Conservation (phyloP, 805 yeast species). For the Yarrowia keelungensis region DNA sequence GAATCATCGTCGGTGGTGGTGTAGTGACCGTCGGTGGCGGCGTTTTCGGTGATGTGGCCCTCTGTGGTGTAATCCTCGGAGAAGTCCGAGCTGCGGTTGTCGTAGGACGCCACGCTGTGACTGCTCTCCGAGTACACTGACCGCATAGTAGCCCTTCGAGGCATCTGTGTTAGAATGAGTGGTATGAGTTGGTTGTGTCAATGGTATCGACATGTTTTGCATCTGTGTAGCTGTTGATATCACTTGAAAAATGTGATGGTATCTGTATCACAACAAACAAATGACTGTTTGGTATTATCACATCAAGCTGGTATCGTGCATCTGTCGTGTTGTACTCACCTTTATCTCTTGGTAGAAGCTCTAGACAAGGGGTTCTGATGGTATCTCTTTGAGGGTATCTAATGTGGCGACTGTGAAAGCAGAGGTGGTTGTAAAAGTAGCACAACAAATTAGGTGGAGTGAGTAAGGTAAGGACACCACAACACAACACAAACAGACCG, state of each 20-base stretch:
- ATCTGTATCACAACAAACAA: not conserved
- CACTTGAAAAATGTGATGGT: not conserved
- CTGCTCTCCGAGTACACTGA: conserved; percentile 27
- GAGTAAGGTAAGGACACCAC: not conserved
- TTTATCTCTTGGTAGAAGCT: conserved; percentile 30
- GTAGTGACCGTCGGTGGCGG: conserved; percentile 25
- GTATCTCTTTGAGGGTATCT: conserved; percentile 23
- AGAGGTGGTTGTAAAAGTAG: conserved; percentile 14
- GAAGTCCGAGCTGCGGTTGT: conserved; percentile 30
- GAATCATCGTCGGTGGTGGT: conserved; percentile 33
- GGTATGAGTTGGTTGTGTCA: no score
- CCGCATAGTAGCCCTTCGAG: conserved; percentile 35
- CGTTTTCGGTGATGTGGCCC: conserved; percentile 9
- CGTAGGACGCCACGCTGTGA: conserved; percentile 20
- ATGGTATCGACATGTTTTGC: no score
- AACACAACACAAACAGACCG: not conserved
- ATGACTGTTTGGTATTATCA: not conserved
- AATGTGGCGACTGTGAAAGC: conserved; percentile 8
- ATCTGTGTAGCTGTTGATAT: not conserved
- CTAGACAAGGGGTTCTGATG: conserved; percentile 16
- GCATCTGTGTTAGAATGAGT: conserved; percentile 26
- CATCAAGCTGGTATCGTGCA: not conserved
- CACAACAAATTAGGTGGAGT: not conserved
- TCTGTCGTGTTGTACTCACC: conserved; percentile 1
- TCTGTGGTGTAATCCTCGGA: conserved; percentile 29